Base-by-base conservation (phyloP, 495 filamentous ascomycete species). In the Aspergillus mulundensis region DNA sequence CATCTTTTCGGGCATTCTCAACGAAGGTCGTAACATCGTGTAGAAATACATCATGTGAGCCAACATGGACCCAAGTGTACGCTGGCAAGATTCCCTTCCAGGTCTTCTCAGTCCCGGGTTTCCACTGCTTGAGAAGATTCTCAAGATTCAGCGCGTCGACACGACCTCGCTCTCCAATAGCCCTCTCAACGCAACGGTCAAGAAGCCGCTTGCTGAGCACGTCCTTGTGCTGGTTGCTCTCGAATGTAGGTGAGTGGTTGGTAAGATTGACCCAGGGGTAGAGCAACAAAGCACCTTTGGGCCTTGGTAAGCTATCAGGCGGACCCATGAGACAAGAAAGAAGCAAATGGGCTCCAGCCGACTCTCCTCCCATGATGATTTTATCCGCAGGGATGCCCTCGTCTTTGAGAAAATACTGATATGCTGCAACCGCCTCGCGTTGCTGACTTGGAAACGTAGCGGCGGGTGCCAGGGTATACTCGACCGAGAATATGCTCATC, bases 161-260 rank as follows among this genome's bases (percentile, higher is more conserved):
- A 18, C 30, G 20, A 14, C 12, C 16, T 23, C 30, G 30, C 30
- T 24, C 47, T 23, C 30, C 47, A 1, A 18, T 20, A 36, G 15
- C 32, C 3, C 28, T 30, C 10, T 39, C 18, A 15, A 39, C 47
- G 19, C 47, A 50, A 10, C 47, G 47, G 7, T 50, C 47, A 14
- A 50, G 47, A 50, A 50, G 47, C 32, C 47, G 8, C 47, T 50
- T 50, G 12, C 30, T 50, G 47, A 50, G 30, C n/a, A 50, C 8
- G 20, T 50, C 47, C 2, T 39, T 50, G 32, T 50, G 30, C 20
- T 30, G 30, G 12, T 50, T 50, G 19, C 8, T 38, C 32, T 23
- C 14, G 19, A 50, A 50, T 7, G 47, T 36, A 20, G 32, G 32
- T 5, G 30, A 38, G 5, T 11, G 7, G 18, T 50, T 36, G 4